Evolutionary conservation across 768 basidiomycete species (phyloP).

Genomic region (Suillus fuscotomentosus): DNA sequence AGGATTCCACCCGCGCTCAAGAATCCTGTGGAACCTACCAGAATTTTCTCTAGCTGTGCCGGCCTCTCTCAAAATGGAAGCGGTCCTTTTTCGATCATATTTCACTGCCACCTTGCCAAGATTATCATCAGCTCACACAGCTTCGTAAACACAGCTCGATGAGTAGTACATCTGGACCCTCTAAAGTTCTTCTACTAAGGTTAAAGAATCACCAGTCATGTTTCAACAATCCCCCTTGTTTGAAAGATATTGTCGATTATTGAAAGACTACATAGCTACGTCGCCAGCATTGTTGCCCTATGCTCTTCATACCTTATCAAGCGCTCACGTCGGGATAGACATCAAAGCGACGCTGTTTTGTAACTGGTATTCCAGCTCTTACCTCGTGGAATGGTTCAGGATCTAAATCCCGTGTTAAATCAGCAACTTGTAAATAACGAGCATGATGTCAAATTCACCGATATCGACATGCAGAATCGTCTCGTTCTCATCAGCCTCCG

Average conservation of each 20-base stretch:
- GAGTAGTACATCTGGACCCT: neutral
- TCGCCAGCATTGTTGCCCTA: neutral
- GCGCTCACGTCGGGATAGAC: constrained; percentile 78
- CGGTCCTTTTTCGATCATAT: neutral
- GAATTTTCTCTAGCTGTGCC: constrained; percentile 26
- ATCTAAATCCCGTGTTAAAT: constrained; percentile 37
- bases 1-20: constrained; percentile 22
- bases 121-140: neutral
- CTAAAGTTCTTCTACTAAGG: neutral
- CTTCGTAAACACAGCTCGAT: neutral
- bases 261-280: neutral
- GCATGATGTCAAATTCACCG: constrained; percentile 49
- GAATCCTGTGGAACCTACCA: constrained; percentile 36
- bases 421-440: neutral
- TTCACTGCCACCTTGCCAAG: constrained; percentile 1
- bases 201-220: neutral
- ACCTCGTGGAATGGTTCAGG: constrained; percentile 63
- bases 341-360: constrained; percentile 86
- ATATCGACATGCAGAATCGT: constrained; percentile 79
- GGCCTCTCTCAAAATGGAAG: constrained; percentile 2
- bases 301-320: neutral
- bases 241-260: neutral
- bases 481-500: constrained; percentile 74
- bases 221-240: neutral
- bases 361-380: constrained; percentile 87